Conservation (phyloP, 2,329 filamentous ascomycete species). For the Diaporthe longicolla region DNA sequence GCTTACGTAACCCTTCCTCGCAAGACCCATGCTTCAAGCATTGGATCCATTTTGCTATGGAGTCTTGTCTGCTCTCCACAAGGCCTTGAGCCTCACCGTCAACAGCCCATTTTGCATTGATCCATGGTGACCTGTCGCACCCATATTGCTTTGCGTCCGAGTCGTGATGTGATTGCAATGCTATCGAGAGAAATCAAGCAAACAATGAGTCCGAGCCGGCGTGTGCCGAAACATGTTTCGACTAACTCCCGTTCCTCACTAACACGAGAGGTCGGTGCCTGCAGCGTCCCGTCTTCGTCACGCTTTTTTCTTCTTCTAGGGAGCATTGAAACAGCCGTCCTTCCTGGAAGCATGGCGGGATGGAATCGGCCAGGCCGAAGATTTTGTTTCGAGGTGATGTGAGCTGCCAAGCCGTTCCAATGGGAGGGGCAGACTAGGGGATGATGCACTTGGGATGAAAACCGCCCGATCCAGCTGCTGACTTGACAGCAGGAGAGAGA, state of each 20-base stretch:
- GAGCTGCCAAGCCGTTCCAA: slow-evolving; percentile 33
- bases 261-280: slow-evolving; percentile 26
- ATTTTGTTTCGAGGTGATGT: slow-evolving; percentile 31
- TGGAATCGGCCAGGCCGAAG: slow-evolving; percentile 24
- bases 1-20: slow-evolving; percentile 14
- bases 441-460: slow-evolving; percentile 30
- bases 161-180: slow-evolving; percentile 27
- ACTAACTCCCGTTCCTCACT: slow-evolving; percentile 5
- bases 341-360: slow-evolving; percentile 6
- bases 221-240: slow-evolving; percentile 34
- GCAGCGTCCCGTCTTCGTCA: slow-evolving; percentile 17
- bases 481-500: not conserved
- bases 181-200: not conserved
- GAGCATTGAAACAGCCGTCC: slow-evolving; percentile 22
- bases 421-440: slow-evolving; percentile 22
- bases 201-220: slow-evolving; percentile 20
- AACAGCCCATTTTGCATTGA: slow-evolving; percentile 16
- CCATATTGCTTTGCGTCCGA: slow-evolving; percentile 19
- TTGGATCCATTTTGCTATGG: not conserved
- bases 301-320: not conserved
- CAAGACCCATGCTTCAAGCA: not conserved
- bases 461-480: slow-evolving; percentile 19
- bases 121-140: slow-evolving; percentile 7
- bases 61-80: not conserved
- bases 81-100: not conserved